Conservation (phyloP, 2,329 filamentous ascomycete genomes). For the Akanthomyces uredinophilus region DNA sequence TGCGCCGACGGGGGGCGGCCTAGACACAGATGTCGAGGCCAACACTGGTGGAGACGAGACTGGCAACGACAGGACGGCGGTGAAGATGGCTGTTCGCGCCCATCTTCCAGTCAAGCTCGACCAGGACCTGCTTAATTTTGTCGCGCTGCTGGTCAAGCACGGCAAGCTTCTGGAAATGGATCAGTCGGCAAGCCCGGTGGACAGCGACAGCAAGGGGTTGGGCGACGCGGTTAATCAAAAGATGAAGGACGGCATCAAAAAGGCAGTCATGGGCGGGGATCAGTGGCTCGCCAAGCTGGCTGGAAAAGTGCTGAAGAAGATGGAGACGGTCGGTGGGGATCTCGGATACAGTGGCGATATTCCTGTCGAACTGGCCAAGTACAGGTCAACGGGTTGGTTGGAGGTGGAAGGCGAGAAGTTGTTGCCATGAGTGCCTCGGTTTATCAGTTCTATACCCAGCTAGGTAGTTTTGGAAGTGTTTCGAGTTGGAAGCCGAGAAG, state of each 20-base stretch:
- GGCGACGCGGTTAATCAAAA: background rate
- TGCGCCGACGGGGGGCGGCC: too few species aligned
- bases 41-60: background rate
- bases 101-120: background rate
- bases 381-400: background rate
- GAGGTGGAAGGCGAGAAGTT: background rate
- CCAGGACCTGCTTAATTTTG: background rate
- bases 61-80: background rate
- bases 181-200: background rate
- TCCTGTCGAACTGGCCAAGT: background rate
- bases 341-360: background rate
- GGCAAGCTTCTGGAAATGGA: background rate
- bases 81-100: background rate
- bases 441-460: background rate
- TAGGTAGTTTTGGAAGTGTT: too few species aligned
- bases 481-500: too few species aligned
- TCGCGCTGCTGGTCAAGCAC: background rate
- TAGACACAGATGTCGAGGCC: too few species aligned
- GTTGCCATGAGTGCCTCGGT: background rate
- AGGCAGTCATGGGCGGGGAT: constrained; percentile 1
- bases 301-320: background rate
- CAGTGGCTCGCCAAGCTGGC: constrained; percentile 9
- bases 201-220: background rate
- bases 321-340: background rate
- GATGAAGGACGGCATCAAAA: background rate